Conservation (phyloP, 2,329 filamentous ascomycete species). For the Ophiostoma piceae region DNA sequence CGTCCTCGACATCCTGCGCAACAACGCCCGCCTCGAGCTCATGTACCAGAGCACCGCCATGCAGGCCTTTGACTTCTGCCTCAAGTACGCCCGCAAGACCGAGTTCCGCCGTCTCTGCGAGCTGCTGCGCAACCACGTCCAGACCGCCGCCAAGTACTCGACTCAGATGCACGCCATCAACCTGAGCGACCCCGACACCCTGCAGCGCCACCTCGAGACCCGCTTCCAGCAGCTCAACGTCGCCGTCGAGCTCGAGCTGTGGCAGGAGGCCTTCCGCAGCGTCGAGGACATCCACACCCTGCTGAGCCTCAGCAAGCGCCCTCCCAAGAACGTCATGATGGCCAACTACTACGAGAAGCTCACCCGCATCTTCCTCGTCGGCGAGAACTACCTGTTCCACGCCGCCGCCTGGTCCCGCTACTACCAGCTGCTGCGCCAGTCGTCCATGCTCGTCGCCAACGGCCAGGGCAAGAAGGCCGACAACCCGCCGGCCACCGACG, state of each 20-base stretch:
- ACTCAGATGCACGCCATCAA: slow-evolving; percentile 99
- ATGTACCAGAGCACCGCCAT: slow-evolving; percentile 98
- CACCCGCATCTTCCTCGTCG: slow-evolving; percentile 95
- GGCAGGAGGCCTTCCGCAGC: slow-evolving; percentile 99
- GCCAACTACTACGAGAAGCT: slow-evolving; percentile 99
- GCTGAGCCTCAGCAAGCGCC: slow-evolving; percentile 94
- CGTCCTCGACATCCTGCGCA: slow-evolving; percentile 95
- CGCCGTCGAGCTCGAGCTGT: slow-evolving; percentile 93
- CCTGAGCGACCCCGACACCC: slow-evolving; percentile 91
- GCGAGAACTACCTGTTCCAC: slow-evolving; percentile 99
- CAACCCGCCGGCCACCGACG: slow-evolving; percentile 82
- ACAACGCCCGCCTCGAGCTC: slow-evolving; percentile 94
- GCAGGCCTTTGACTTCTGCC: slow-evolving; percentile 98
- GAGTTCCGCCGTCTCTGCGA: slow-evolving; percentile 98
- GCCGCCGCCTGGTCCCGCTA: slow-evolving; percentile 96
- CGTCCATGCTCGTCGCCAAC: slow-evolving; percentile 71
- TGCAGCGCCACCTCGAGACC: slow-evolving; percentile 95
- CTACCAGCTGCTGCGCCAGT: slow-evolving; percentile 93
- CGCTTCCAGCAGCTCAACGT: slow-evolving; percentile 98
- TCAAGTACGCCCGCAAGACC: slow-evolving; percentile 97
- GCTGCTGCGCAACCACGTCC: slow-evolving; percentile 94
- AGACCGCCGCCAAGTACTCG: slow-evolving; percentile 98
- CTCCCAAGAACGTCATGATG: slow-evolving; percentile 99
- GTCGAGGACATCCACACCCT: slow-evolving; percentile 98
- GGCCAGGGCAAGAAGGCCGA: slow-evolving; percentile 91